Percentiles rank a stretch among this genome's conserved stretches.
Conservation (phyloP, 78 protist genomes). For the Dictyostelium firmibasis region DNA sequence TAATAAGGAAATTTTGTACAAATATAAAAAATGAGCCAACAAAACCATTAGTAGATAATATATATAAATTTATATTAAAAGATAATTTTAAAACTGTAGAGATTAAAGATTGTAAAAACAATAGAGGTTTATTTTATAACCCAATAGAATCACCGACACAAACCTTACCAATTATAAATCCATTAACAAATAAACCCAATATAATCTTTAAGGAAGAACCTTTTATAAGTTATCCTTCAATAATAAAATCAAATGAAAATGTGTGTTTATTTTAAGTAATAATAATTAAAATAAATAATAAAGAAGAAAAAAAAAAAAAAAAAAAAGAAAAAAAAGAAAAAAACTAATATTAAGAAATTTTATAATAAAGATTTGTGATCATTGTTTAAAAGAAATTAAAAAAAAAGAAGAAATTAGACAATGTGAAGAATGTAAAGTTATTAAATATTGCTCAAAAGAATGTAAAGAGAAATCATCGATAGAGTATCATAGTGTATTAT, state of each 20-base stretch:
- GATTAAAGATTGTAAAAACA: slow-evolving; percentile 9
- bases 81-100: background rate
- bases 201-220: slow-evolving; percentile 41
- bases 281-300: no score
- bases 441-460: slow-evolving; percentile 37
- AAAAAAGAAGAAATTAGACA: background rate
- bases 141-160: background rate
- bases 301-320: no score
- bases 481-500: slow-evolving; percentile 26
- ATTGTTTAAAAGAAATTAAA: slow-evolving; percentile 11
- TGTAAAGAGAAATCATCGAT: slow-evolving; percentile 12
- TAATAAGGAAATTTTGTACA: background rate
- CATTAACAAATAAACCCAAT: slow-evolving; percentile 1
- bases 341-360: background rate
- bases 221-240: slow-evolving; percentile 47
- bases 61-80: slow-evolving; percentile 15
- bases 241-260: background rate
- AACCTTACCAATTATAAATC: background rate
- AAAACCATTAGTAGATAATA: background rate
- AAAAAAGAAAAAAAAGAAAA: background rate
- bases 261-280: background rate
- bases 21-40: background rate
- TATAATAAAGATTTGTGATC: background rate
- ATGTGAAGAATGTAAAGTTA: background rate
- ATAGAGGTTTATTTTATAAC: slow-evolving; percentile 32